A percentile compares a stretch with the other conserved stretches of the same genome.
phyloP scores from a whole-genome alignment of 345 rosid species.

The Kernera saxatilis region DNA sequence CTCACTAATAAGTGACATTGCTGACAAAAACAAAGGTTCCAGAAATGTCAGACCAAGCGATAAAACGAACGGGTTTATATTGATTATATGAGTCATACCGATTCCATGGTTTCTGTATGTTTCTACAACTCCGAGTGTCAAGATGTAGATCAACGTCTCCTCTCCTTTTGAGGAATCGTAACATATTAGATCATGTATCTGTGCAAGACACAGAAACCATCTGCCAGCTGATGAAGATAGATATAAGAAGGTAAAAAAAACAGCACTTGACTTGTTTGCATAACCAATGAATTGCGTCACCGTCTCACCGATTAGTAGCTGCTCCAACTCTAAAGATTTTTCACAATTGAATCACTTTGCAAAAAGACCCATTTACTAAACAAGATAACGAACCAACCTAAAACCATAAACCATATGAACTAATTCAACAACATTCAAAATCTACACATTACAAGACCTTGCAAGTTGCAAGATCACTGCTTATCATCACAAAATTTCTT shows the following conservation, averaged over 20 bases:
- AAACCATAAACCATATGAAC: background rate
- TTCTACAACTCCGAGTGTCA: constrained; percentile 80
- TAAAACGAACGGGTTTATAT: background rate
- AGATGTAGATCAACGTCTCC: constrained; percentile 66
- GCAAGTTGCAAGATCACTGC: background rate
- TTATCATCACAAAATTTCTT: no score
- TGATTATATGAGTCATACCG: constrained; percentile 36
- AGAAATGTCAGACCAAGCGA: background rate
- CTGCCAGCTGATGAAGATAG: constrained; percentile 20
- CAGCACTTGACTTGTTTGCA: background rate
- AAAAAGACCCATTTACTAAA: background rate
- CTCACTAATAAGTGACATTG: constrained; percentile 57
- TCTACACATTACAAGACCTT: background rate
- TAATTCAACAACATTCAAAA: background rate
- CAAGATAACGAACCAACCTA: background rate
- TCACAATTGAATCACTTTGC: background rate
- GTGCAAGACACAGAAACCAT: constrained; percentile 36
- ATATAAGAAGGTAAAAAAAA: background rate
- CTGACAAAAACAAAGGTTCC: constrained; percentile 33
- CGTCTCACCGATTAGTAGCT: no score
- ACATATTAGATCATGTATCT: constrained; percentile 71
- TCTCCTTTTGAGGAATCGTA: constrained; percentile 56
- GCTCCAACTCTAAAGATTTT: background rate
- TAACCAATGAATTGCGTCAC: no score
- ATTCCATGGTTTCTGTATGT: constrained; percentile 72